phyloP scores from a whole-genome alignment of 2,329 filamentous ascomycete species.

The Aspergillus fischeri region DNA sequence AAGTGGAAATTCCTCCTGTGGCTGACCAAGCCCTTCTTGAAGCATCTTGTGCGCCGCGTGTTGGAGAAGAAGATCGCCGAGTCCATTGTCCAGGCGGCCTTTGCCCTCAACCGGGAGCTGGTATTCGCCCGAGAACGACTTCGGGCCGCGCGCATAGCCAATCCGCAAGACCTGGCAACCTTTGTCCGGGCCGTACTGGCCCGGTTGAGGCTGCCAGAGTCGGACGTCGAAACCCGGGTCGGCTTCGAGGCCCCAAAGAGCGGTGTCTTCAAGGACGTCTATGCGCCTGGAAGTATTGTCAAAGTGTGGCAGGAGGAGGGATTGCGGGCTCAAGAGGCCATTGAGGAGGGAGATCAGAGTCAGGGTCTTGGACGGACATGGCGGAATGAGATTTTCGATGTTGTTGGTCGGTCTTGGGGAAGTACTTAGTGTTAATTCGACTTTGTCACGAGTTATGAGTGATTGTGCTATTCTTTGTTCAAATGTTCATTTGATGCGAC shows the following conservation, averaged over 20 bases:
- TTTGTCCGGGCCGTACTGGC: constrained; percentile 81
- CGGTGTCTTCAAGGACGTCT: constrained; percentile 74
- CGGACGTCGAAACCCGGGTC: constrained; percentile 69
- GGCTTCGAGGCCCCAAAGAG: constrained; percentile 61
- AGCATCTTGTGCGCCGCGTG: constrained; percentile 72
- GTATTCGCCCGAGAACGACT: constrained; percentile 82
- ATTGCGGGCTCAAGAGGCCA: constrained; percentile 62
- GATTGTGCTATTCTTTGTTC: background rate
- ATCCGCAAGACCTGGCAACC: constrained; percentile 73
- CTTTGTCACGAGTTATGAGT: background rate
- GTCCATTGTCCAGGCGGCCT: constrained; percentile 65
- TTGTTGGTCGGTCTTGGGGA: constrained; percentile 19
- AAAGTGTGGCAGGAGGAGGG: constrained; percentile 87
- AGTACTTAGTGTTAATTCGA: background rate
- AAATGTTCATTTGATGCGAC: background rate
- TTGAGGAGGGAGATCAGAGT: constrained; percentile 64
- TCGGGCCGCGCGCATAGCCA: constrained; percentile 76
- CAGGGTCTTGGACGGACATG: constrained; percentile 56
- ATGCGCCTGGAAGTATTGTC: constrained; percentile 83
- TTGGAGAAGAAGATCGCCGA: constrained; percentile 74
- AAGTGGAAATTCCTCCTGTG: constrained; percentile 75
- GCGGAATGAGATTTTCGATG: constrained; percentile 79
- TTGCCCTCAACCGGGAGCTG: constrained; percentile 76
- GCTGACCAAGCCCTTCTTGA: constrained; percentile 78
- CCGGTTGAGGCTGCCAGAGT: constrained; percentile 68